Conservation (phyloP, 352 stramenopile species). For the Thraustochytrium sp. region DNA sequence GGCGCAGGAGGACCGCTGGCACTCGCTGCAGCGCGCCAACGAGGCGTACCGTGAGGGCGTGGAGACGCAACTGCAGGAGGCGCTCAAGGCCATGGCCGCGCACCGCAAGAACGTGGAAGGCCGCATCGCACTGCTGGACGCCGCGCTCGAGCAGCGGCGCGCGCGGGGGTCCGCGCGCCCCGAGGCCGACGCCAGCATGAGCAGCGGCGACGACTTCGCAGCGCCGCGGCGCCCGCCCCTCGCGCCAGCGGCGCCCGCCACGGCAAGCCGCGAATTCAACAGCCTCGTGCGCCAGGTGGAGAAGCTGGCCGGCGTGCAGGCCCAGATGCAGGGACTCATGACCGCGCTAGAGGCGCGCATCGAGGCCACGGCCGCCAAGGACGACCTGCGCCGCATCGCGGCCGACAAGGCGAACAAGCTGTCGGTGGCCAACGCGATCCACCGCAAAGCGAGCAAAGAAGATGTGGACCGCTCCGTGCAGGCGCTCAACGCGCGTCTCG, state of each 20-base stretch:
- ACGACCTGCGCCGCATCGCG: not conserved
- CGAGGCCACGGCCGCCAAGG: not conserved
- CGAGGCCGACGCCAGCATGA: not conserved
- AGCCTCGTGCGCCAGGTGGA: conserved; percentile 31
- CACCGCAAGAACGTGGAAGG: not conserved
- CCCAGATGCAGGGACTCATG: conserved; percentile 13
- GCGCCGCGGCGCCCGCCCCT: not conserved
- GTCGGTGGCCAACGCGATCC: conserved; percentile 27
- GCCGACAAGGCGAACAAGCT: conserved; percentile 34
- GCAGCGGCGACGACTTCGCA: not conserved
- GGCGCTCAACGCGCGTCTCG: not conserved
- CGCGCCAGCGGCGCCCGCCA: too few relatives aligned
- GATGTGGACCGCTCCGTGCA: not conserved
- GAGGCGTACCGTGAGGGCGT: not conserved
- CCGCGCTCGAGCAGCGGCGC: too few relatives aligned
- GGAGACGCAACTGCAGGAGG: not conserved
- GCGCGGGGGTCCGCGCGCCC: too few relatives aligned
- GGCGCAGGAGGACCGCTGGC: not conserved
- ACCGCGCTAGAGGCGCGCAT: not conserved
- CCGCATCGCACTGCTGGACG: not conserved
- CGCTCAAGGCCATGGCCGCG: not conserved
- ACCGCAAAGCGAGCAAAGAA: conserved; percentile 30
- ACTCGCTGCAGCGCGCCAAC: not conserved
- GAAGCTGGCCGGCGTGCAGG: not conserved
- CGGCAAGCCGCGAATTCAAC: conserved; percentile 6